Evolutionary conservation across 805 yeast genomes (phyloP).

Genomic region (Saccharomycopsis malanga): DNA sequence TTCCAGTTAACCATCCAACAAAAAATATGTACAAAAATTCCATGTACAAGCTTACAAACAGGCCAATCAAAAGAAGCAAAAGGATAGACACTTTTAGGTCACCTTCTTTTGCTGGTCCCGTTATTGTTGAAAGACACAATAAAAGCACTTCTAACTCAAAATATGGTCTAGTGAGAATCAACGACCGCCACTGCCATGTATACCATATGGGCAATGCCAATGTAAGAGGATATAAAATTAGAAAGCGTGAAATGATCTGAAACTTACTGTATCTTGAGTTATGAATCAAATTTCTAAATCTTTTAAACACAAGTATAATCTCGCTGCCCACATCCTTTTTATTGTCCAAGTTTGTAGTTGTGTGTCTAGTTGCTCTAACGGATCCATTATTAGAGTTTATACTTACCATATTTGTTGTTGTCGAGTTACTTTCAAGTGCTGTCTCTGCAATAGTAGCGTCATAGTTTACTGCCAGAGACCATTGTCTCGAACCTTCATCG

Average conservation of each 20-base stretch:
- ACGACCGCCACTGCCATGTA: not conserved
- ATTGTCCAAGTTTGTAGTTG: not conserved
- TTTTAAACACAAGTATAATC: too few species aligned
- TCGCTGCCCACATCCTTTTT: not conserved
- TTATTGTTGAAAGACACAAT: not conserved
- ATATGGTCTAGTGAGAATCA: not conserved
- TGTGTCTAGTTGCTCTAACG: not conserved
- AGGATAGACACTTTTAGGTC: not conserved
- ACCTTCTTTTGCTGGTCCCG: not conserved
- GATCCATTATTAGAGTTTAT: not conserved
- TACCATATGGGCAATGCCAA: not conserved
- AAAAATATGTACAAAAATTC: slow-evolving; percentile 4
- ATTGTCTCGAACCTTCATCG: too few species aligned
- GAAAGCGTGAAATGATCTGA: not conserved
- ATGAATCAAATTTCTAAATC: not conserved
- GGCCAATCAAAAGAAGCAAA: not conserved
- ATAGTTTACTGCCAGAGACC: too few species aligned
- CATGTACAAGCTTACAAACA: not conserved
- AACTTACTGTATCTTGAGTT: not conserved
- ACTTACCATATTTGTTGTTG: not conserved
- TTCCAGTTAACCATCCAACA: not conserved
- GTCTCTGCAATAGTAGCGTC: too few species aligned
- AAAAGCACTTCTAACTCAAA: not conserved
- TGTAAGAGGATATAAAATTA: not conserved
- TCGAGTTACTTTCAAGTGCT: too few species aligned